These are phyloP conservation scores for Skeletonema grethae DNA, from an alignment of 108 stramenopile species.

Conservation along the genomic window DNA sequence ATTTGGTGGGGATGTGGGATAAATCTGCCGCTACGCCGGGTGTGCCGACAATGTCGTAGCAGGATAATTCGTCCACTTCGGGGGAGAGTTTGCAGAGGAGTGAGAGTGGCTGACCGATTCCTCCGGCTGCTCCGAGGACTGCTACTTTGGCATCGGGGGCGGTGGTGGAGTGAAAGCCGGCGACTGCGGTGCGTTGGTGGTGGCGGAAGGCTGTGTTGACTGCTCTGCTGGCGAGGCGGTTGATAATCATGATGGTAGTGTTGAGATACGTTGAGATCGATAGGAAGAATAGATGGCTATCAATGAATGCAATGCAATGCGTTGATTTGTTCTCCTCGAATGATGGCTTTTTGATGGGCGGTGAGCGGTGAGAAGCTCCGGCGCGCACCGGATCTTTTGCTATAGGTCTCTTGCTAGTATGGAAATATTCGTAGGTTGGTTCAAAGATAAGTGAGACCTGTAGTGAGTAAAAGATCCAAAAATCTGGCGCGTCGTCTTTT, in stretches of 20 bases:
- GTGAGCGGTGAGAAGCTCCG: no score
- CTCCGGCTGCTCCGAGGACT: constrained; percentile 95
- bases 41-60: constrained; percentile 93
- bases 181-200: constrained; percentile 3
- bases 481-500: no score
- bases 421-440: no score
- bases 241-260: constrained; percentile 25
- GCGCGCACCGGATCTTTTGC: no score
- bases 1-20: constrained; percentile 71
- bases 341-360: no score
- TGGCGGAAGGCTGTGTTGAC: constrained; percentile 5
- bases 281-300: no score
- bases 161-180: constrained; percentile 53
- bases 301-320: no score
- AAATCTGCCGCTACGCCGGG: constrained; percentile 99
- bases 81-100: constrained; percentile 94
- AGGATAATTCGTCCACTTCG: constrained; percentile 77
- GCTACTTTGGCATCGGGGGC: constrained; percentile 79
- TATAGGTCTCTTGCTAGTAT: no score
- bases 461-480: no score
- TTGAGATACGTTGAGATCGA: no score
- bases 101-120: constrained; percentile 98
- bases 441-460: no score
- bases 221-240: constrained; percentile 35
- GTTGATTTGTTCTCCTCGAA: no score